Conservation (phyloP, 1,284 basidiomycete genomes). For the Ustilago vetiveriae region DNA sequence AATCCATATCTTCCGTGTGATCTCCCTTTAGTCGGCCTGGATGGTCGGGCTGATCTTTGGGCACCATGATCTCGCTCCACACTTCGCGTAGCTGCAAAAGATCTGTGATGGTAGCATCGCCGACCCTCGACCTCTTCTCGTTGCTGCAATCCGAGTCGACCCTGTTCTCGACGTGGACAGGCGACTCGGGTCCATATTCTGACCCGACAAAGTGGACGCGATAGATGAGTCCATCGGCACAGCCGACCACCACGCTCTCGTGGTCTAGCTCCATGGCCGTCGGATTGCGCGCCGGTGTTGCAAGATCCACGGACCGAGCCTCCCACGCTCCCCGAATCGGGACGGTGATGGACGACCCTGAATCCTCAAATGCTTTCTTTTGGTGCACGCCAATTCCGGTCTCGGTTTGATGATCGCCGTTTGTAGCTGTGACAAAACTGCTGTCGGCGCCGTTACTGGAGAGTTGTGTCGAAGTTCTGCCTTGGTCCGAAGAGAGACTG, state of each 20-base stretch:
- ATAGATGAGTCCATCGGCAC: slow-evolving; percentile 57
- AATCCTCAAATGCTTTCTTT: not conserved
- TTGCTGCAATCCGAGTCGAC: not conserved
- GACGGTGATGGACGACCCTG: slow-evolving; percentile 7
- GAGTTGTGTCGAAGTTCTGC: slow-evolving; percentile 37
- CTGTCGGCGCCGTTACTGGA: not conserved
- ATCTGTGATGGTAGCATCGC: slow-evolving; percentile 50
- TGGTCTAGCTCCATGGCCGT: slow-evolving; percentile 61
- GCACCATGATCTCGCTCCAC: slow-evolving; percentile 59
- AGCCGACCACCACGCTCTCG: slow-evolving; percentile 57
- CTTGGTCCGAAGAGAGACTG: slow-evolving; percentile 45
- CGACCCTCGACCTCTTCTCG: slow-evolving; percentile 14
- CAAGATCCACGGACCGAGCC: slow-evolving; percentile 34
- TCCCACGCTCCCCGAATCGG: slow-evolving; percentile 58
- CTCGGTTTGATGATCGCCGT: slow-evolving; percentile 1
- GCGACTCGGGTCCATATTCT: slow-evolving; percentile 30
- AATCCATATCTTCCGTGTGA: slow-evolving; percentile 22
- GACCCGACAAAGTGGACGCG: slow-evolving; percentile 57
- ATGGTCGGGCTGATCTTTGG: slow-evolving; percentile 37
- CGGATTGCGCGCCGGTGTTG: slow-evolving; percentile 49
- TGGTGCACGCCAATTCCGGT: not conserved
- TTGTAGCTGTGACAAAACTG: not conserved
- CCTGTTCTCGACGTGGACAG: not conserved
- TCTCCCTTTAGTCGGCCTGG: slow-evolving; percentile 37
- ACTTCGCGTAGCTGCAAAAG: slow-evolving; percentile 49